Conservation (phyloP, 441 rosid genomes). For the Aleurites moluccanus region DNA sequence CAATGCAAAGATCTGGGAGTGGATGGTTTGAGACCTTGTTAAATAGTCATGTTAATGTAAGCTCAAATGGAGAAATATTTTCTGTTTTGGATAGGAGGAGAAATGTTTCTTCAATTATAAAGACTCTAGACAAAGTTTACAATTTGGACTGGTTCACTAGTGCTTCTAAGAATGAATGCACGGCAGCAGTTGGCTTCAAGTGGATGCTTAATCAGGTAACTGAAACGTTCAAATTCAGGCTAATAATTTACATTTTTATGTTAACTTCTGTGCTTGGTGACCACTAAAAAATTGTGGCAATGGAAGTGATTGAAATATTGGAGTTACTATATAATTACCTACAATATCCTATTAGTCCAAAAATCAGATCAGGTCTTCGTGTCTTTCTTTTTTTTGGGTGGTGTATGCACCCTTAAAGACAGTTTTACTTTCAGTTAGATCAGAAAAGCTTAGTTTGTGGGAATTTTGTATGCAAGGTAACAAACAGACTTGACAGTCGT, state of each 20-base stretch:
- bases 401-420: no score
- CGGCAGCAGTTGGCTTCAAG: constrained; percentile 95
- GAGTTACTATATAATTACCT: background rate
- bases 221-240: constrained; percentile 10
- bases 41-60: constrained; percentile 82
- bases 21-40: constrained; percentile 97
- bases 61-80: constrained; percentile 95
- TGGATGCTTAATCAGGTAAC: constrained; percentile 98
- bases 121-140: constrained; percentile 74
- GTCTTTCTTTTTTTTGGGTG: background rate
- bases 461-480: background rate
- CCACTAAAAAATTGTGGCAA: constrained; percentile 8
- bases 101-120: constrained; percentile 58
- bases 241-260: background rate
- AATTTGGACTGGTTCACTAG: constrained; percentile 86
- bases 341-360: background rate
- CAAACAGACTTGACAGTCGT: no score
- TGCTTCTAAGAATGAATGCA: constrained; percentile 94
- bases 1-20: constrained; percentile 96
- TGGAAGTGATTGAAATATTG: background rate
- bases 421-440: background rate
- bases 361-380: background rate
- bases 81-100: constrained; percentile 57
- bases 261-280: background rate
- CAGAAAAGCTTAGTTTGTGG: background rate